Base-by-base conservation (phyloP, 2,329 filamentous ascomycete genomes). In the Aspergillus quadrilineatus region DNA sequence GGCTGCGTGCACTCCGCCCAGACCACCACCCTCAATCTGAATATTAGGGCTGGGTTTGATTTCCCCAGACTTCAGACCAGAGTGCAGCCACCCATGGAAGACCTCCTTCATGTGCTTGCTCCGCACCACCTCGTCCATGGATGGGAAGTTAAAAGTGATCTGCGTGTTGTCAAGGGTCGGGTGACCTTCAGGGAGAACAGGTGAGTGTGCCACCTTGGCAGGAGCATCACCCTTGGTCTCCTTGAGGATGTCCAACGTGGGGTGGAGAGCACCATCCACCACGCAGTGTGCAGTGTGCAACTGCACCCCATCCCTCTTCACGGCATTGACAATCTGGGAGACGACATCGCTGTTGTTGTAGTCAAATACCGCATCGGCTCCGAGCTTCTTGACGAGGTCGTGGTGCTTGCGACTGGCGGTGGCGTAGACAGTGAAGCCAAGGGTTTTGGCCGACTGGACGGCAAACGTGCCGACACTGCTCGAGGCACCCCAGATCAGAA, bases 381-480 rank as follows among this genome's bases (percentile, higher is more conserved):
- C 77, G 1, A 78, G 66, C 2, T 46, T 55, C 28, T 64, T 66
- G 15, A 80, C 48, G 48, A 72, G 72, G 6, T 67, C 66, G 55
- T 77, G 74, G 53, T 79, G 67, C 58, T 70, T 70, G 34, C 58
- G 58, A 22, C 73, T 73, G 9, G 75, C 75, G 2, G 75, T 77
- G 1, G 75, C 62, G 54, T 77, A 71, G 32, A 77, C 71, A 6
- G 58, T 68, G 50, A 74, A 76, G 3, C 75, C 76, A 34, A 76
- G 67, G 14, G 69, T 67, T n/a, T 67, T 68, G 10, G 79, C 70
- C 32, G 73, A 71, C 52, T 80, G 59, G 1, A 60, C 22, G 1
- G 63, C 44, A 14, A 63, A 47, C 12, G 41, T 57, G n/a, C 61
- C 60, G 3, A 60, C 55, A 39, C 58, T 60, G 29, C 39, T 42